Evolutionary conservation across 129 eudicot species (phyloP).

Genomic region (Flaveria trinervia): DNA sequence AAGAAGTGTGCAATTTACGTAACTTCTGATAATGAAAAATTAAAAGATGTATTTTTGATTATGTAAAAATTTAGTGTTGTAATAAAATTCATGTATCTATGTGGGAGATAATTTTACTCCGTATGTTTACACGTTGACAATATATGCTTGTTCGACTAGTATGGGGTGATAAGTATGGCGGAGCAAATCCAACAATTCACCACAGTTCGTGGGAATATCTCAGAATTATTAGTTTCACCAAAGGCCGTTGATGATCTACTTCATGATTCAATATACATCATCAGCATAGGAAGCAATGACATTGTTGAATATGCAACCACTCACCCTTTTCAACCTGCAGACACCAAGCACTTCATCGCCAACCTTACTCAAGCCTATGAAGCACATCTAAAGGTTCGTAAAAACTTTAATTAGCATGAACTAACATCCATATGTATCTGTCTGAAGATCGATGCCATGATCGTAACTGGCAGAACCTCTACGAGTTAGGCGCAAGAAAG

Average conservation of each 20-base stretch:
- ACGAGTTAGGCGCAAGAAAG: constrained; percentile 50
- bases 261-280: constrained; percentile 38
- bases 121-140: neutral
- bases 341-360: constrained; percentile 12
- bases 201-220: constrained; percentile 29
- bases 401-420: neutral
- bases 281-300: constrained; percentile 64
- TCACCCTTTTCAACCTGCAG: neutral
- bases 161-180: constrained; percentile 33
- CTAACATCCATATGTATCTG: neutral
- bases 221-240: constrained; percentile 26
- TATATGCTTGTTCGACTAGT: constrained; percentile 21
- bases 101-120: too few species aligned
- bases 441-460: neutral
- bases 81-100: too few species aligned
- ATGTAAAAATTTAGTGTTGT: too few species aligned
- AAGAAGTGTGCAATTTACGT: too few species aligned
- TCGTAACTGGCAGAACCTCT: constrained; percentile 36
- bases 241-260: constrained; percentile 33
- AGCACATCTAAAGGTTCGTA: constrained; percentile 37
- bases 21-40: too few species aligned
- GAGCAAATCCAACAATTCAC: constrained; percentile 52
- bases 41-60: too few species aligned
- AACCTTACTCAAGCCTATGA: constrained; percentile 34
- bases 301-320: constrained; percentile 30